A percentile compares a stretch with the other conserved stretches of the same genome.
phyloP scores from a whole-genome alignment of 2,329 filamentous ascomycete species.

The Diaporthe longicolla region DNA sequence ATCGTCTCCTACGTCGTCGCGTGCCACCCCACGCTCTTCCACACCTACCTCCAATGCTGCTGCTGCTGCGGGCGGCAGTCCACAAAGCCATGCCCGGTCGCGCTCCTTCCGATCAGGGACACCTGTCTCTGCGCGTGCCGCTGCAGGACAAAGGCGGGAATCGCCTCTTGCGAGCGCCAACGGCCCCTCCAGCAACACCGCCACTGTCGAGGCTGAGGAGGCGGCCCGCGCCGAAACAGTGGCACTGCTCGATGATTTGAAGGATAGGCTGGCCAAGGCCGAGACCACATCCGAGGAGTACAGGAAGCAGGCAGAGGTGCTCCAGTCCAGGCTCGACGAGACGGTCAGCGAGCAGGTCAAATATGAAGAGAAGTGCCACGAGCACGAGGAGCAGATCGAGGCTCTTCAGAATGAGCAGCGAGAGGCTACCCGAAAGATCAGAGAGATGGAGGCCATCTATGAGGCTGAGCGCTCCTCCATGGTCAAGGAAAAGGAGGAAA shows the following conservation, averaged over 20 bases:
- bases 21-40: conserved; percentile 60
- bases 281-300: conserved; percentile 84
- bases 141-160: conserved; percentile 72
- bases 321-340: conserved; percentile 90
- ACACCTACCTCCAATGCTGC: conserved; percentile 59
- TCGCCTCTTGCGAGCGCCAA: conserved; percentile 57
- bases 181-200: conserved; percentile 55
- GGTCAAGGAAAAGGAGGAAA: conserved; percentile 92
- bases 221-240: conserved; percentile 85
- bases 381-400: conserved; percentile 87
- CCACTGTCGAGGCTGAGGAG: conserved; percentile 70
- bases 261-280: conserved; percentile 84
- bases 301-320: conserved; percentile 85
- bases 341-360: conserved; percentile 85
- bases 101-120: conserved; percentile 75
- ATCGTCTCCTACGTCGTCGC: conserved; percentile 54
- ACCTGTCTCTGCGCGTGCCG: conserved; percentile 81
- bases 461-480: conserved; percentile 90
- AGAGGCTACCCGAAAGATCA: conserved; percentile 84
- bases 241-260: conserved; percentile 85
- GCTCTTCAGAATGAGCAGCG: conserved; percentile 86
- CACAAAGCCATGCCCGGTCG: conserved; percentile 60
- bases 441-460: conserved; percentile 93
- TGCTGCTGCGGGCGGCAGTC: conserved; percentile 56
- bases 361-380: conserved; percentile 89